Conservation (phyloP, 805 yeast genomes). For the Nakazawaea ambrosiae region DNA sequence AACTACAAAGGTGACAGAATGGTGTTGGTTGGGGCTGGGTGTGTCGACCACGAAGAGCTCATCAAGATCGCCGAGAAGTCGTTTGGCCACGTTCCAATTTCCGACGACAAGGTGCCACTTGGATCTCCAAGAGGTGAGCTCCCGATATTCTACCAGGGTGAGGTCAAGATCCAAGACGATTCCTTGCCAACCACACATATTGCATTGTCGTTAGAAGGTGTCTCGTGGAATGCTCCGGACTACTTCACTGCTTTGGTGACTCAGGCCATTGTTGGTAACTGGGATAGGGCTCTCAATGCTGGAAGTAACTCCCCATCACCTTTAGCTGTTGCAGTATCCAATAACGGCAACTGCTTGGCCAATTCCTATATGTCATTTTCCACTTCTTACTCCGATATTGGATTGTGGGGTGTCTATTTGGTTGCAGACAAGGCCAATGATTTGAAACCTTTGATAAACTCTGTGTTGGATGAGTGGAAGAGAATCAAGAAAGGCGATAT, state of each 20-base stretch:
- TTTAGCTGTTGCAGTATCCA: constrained; percentile 56
- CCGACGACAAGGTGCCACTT: constrained; percentile 53
- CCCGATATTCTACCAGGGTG: constrained; percentile 82
- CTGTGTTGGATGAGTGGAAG: constrained; percentile 81
- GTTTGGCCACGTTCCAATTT: constrained; percentile 62
- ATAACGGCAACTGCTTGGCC: constrained; percentile 62
- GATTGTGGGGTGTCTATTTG: constrained; percentile 94
- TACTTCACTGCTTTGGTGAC: constrained; percentile 93
- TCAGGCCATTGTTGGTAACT: constrained; percentile 93
- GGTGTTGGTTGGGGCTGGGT: constrained; percentile 97
- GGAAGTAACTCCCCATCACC: constrained; percentile 84
- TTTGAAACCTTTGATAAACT: constrained; percentile 62
- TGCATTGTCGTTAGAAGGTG: constrained; percentile 96
- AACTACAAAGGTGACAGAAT: constrained; percentile 95
- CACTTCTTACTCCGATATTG: constrained; percentile 95
- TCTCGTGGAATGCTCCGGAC: constrained; percentile 93
- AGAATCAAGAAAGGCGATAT: constrained; percentile 75
- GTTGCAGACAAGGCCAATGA: constrained; percentile 72
- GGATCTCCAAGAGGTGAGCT: constrained; percentile 69
- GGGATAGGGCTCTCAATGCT: constrained; percentile 90
- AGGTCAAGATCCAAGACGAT: constrained; percentile 75
- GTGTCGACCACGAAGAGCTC: constrained; percentile 80
- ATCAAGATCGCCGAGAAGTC: constrained; percentile 68
- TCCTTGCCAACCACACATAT: constrained; percentile 84
- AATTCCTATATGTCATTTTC: constrained; percentile 96